Evolutionary conservation across 495 filamentous ascomycete species (phyloP), one percentile per base, ranked within the genome.

Genomic region (Friedmanniomyces endolithicus): DNA sequence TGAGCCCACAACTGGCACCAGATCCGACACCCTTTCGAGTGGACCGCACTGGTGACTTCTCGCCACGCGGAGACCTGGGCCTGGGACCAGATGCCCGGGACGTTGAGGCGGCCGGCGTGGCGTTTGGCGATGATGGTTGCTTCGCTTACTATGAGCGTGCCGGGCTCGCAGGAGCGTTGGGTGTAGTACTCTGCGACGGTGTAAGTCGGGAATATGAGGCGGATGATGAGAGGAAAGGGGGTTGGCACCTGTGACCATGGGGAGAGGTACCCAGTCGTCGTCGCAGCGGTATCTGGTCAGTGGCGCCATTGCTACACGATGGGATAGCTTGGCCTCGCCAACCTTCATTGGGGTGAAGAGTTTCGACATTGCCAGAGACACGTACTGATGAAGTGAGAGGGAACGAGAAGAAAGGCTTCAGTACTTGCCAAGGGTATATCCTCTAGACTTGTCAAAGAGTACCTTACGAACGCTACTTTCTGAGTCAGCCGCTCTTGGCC

Each of bases 1-100:
- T 82, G 65, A 0, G 75, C 75, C 81, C 82, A 86, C 7, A 88
- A 70, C 68, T 88, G 85, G 31, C 71, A 55, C 66, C 72, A 82
- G 59, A 88, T 86, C 61, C 70, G 78, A 50, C 71, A 71, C 48
- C 79, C 77, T 48, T 79, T 78, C 31, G 69, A 71, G 69, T 87
- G 84, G 11, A 88, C 83, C 8, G 74, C 80, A 50, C 79, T 75
- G 14, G 81, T 84, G 31, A 87, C 65, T 25, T 71, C 62, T 43
- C 73, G 75, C 85, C 83, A 87, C 0, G 71, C 75, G 6, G 63
- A 67, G 52, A 80, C 76, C 55, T 88, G 85, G 9, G 68, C 78
- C 0, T 71, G 58, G 55, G 61, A 78, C 59, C 70, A 86, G 65
- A 88, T 81, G 2, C 81, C 82, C 0, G 85, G 83, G 1, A 72